These are phyloP conservation scores for Medicago ruthenica DNA, from an alignment of 306 rosid species.

Conservation along the genomic window DNA sequence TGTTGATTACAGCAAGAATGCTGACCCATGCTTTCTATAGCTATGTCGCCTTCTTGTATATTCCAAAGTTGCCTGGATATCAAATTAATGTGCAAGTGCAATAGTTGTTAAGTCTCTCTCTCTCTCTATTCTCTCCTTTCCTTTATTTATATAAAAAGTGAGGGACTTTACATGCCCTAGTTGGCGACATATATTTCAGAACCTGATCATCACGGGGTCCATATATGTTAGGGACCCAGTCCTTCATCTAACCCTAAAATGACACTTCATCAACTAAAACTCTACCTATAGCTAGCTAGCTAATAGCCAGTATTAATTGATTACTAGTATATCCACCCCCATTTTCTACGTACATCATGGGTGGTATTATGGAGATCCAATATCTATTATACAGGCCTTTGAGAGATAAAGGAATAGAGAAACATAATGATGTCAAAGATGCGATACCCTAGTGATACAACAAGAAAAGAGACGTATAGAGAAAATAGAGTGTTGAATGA, in stretches of 20 bases:
- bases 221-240: conserved; percentile 50
- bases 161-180: conserved; percentile 16
- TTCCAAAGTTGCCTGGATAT: background rate
- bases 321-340: background rate
- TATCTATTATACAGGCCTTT: too few relatives aligned
- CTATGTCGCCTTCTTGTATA: too few relatives aligned
- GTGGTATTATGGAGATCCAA: too few relatives aligned
- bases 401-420: too few relatives aligned
- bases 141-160: conserved; percentile 46
- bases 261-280: conserved; percentile 73
- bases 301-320: background rate
- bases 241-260: conserved; percentile 83
- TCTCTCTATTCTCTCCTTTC: conserved; percentile 9
- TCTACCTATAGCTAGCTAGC: conserved; percentile 21
- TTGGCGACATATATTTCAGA: conserved; percentile 45
- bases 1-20: conserved; percentile 98
- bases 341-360: background rate
- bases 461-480: too few relatives aligned
- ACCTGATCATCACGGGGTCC: conserved; percentile 57
- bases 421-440: too few relatives aligned
- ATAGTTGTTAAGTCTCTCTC: conserved; percentile 43
- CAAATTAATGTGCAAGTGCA: conserved; percentile 5
- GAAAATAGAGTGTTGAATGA: too few relatives aligned
- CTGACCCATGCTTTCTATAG: conserved; percentile 68
- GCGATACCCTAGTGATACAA: too few relatives aligned